Evolutionary conservation across 129 eudicot genomes (phyloP).

Genomic region (Flaveria brownii): DNA sequence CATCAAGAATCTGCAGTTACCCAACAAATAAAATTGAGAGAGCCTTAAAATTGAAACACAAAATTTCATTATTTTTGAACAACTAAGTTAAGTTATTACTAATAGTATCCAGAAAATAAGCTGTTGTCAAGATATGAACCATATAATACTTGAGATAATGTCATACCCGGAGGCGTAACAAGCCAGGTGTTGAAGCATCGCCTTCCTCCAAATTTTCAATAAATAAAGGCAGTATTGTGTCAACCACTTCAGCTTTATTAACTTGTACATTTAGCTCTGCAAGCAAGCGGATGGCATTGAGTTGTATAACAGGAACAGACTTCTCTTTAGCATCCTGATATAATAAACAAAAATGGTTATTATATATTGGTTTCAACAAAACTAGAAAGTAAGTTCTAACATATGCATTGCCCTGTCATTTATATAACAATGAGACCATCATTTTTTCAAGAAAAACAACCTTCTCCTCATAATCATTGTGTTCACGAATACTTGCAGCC

Average conservation of each 20-base stretch:
- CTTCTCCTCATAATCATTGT: slow-evolving; percentile 90
- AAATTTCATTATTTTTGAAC: neutral
- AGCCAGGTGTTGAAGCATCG: slow-evolving; percentile 91
- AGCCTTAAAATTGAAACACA: slow-evolving; percentile 17
- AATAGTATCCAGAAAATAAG: neutral
- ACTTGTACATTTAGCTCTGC: slow-evolving; percentile 79
- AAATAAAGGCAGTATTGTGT: slow-evolving; percentile 79
- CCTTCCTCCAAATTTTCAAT: slow-evolving; percentile 96
- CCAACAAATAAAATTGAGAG: slow-evolving; percentile 49
- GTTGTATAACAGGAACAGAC: slow-evolving; percentile 64
- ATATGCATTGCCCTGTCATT: neutral
- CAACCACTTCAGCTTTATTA: slow-evolving; percentile 87
- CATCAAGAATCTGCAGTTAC: slow-evolving; percentile 94
- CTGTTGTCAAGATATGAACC: neutral
- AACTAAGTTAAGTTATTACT: neutral
- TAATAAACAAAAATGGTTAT: slow-evolving; percentile 8
- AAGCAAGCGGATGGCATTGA: slow-evolving; percentile 76
- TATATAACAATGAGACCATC: neutral
- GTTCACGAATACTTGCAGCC: slow-evolving; percentile 80
- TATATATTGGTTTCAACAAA: slow-evolving; percentile 11
- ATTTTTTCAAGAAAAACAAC: slow-evolving; percentile 46
- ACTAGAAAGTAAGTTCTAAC: neutral
- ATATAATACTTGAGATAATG: neutral
- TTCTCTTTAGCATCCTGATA: slow-evolving; percentile 72
- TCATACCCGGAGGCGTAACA: slow-evolving; percentile 82